Conservation (phyloP, 2,329 filamentous ascomycete genomes). For the Fusarium ambrosium region DNA sequence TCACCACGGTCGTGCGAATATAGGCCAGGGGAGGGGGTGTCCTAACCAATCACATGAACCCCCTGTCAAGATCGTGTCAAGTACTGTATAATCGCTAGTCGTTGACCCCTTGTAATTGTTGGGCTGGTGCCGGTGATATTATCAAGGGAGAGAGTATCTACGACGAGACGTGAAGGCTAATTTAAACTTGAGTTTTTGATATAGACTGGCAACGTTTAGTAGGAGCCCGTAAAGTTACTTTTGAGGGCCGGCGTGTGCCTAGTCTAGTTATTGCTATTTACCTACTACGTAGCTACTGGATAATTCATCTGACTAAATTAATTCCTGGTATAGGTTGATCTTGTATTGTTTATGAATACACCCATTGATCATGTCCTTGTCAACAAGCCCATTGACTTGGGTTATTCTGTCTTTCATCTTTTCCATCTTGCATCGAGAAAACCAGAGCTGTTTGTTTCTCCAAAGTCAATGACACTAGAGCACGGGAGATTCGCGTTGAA, state of each 20-base stretch:
- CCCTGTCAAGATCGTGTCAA: neutral
- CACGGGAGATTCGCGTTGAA: neutral
- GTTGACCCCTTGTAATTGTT: neutral
- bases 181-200: neutral
- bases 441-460: neutral
- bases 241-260: neutral
- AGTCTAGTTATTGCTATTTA: neutral
- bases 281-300: neutral
- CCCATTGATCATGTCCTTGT: neutral
- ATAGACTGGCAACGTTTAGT: neutral
- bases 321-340: neutral
- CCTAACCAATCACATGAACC: neutral
- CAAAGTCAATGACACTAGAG: neutral
- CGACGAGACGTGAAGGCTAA: neutral
- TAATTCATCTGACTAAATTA: neutral
- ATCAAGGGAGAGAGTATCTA: neutral
- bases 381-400: neutral
- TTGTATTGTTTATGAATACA: neutral
- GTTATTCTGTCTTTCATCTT: neutral
- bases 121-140: neutral
- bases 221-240: neutral
- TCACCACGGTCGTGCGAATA: neutral
- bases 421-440: neutral
- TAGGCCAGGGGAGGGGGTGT: neutral
- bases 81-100: neutral